Base-by-base conservation (phyloP, 2,329 filamentous ascomycete species). In the Ceratocystis eucalypticola region DNA sequence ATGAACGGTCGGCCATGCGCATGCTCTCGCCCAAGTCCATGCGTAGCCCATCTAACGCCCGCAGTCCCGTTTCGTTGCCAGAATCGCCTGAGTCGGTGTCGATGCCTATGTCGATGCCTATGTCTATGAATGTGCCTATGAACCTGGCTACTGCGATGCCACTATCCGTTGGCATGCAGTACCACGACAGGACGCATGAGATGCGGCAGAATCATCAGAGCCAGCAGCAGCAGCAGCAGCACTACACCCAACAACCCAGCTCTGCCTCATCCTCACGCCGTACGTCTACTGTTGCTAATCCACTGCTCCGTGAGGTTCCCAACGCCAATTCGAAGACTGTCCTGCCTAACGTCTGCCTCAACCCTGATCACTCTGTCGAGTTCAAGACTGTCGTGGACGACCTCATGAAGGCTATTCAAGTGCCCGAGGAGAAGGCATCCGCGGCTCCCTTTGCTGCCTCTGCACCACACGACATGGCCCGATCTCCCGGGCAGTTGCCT, bases 321-420 rank as follows among this genome's bases (percentile, higher is more conserved):
- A 69, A 68, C 53, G 63, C 64, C 8, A 50, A 57, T 70, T 72
- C 76, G 41, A 79, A 78, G 72, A 76, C 74, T 10, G 77, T 79
- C 67, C 75, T 74, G 3, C 74, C 75, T 70, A 82, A 80, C 74
- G 77, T 77, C 69, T 76, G 78, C 8, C 76, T 79, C 37, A 74
- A 78, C 67, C 76, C 78, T 67, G 75, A 77, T 0, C 75, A 80
- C 28, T 78, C 82, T n/a, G 77, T 84, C 48, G 80, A 83, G 68
- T 93, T 92, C 73, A 82, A 84, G n/a, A 96, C 91, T 0, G 84
- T 90, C 68, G 86, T 96, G 46, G 92, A 96, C 73, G 86, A 85
- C 53, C 77, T 97, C 53, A 96, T 96, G 91, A 91, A 88, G 75
- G 84, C 88, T 0, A 93, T 96, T 59, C 91, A 96, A 17, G 53